A percentile compares a stretch with the other conserved stretches of the same genome.
phyloP scores from a whole-genome alignment of 2,329 filamentous ascomycete genomes.

The Ascochyta lentis region DNA sequence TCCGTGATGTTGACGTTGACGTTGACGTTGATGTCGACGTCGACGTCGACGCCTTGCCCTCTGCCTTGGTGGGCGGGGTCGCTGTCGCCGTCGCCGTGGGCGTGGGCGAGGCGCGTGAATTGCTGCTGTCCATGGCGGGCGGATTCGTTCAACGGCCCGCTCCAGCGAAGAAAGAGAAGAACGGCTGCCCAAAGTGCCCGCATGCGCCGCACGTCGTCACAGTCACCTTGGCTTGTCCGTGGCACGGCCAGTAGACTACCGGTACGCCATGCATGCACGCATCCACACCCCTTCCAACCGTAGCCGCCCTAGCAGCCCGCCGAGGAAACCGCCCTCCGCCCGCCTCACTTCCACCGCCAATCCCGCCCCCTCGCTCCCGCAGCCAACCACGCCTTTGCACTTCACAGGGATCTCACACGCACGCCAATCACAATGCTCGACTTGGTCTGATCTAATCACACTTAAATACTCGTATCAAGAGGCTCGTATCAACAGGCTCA shows the following conservation, averaged over 20 bases:
- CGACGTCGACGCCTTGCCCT: slow-evolving; percentile 34
- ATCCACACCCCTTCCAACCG: slow-evolving; percentile 8
- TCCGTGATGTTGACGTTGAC: slow-evolving; percentile 15
- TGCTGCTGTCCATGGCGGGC: slow-evolving; percentile 38
- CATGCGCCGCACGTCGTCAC: slow-evolving; percentile 27
- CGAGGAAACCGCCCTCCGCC: neutral
- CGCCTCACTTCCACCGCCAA: slow-evolving; percentile 17
- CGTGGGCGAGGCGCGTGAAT: slow-evolving; percentile 36
- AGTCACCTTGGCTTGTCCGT: slow-evolving; percentile 21
- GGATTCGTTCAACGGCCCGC: slow-evolving; percentile 20
- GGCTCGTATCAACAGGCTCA: neutral
- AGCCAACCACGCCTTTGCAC: slow-evolving; percentile 7
- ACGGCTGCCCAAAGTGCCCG: slow-evolving; percentile 24
- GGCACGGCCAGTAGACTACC: slow-evolving; percentile 5
- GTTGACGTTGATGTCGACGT: too few relatives aligned
- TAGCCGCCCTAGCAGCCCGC: slow-evolving; percentile 10
- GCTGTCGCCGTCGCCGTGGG: slow-evolving; percentile 36
- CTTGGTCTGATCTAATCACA: neutral
- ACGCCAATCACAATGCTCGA: slow-evolving; percentile 14
- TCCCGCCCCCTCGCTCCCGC: slow-evolving; percentile 3
- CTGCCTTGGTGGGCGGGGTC: slow-evolving; percentile 40
- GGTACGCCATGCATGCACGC: slow-evolving; percentile 22
- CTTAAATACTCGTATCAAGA: neutral
- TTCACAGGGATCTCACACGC: neutral
- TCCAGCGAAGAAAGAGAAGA: slow-evolving; percentile 19